Percentiles rank a stretch among this genome's conserved stretches.
phyloP scores from a whole-genome alignment of 2,329 filamentous ascomycete species.

The Penicillium thymicola region DNA sequence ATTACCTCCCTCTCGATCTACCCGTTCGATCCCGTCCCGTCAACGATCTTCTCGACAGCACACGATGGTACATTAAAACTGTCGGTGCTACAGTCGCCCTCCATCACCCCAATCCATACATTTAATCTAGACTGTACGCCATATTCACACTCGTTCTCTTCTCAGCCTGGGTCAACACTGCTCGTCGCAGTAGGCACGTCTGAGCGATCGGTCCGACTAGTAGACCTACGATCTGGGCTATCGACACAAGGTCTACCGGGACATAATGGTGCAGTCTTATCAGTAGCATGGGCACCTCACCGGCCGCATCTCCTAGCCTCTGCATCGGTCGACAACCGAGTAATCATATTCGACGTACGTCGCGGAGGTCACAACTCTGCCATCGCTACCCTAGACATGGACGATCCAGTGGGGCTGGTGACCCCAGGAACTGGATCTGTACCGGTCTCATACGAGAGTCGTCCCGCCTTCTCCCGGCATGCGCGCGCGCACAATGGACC shows the following conservation, averaged over 20 bases:
- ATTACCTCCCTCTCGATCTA: conserved; percentile 49
- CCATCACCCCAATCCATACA: conserved; percentile 45
- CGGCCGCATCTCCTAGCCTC: conserved; percentile 77
- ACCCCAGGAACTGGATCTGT: conserved; percentile 33
- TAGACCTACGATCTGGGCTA: conserved; percentile 81
- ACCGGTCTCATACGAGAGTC: conserved; percentile 25
- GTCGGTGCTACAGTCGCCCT: conserved; percentile 38
- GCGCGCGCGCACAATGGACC: conserved; percentile 70
- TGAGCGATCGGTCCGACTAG: conserved; percentile 75
- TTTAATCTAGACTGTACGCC: conserved; percentile 47
- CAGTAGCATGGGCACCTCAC: conserved; percentile 76
- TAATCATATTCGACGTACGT: conserved; percentile 83
- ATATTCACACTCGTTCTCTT: conserved; percentile 68
- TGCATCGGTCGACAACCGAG: conserved; percentile 77
- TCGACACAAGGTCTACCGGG: conserved; percentile 69
- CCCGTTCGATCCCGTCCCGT: conserved; percentile 47
- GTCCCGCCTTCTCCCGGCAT: conserved; percentile 44
- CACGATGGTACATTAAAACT: conserved; percentile 47
- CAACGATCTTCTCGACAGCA: conserved; percentile 46
- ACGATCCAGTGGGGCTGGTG: conserved; percentile 71
- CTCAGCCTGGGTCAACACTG: conserved; percentile 62
- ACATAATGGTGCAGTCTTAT: conserved; percentile 63
- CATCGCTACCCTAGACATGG: conserved; percentile 75
- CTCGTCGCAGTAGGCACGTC: conserved; percentile 87
- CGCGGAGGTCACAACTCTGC: conserved; percentile 65